These are phyloP conservation scores for Nissolia schottii DNA, from an alignment of 306 rosid species.

Conservation along the genomic window DNA sequence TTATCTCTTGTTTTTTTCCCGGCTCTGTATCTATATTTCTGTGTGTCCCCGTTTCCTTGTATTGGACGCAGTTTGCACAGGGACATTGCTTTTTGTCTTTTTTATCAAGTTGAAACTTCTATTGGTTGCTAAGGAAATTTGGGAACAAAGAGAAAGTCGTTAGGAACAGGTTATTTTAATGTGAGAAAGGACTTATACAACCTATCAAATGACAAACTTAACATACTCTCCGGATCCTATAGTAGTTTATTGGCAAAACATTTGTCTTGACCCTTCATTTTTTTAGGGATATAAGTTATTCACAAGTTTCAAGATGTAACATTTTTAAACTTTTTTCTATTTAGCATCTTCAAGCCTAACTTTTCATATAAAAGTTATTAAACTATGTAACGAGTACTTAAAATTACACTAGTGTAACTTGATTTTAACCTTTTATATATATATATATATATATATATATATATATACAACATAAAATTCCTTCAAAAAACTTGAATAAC, in stretches of 20 bases:
- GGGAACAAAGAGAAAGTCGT: slow-evolving; percentile 7
- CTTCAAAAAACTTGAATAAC: background rate
- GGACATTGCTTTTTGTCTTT: slow-evolving; percentile 40
- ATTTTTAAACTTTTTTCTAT: background rate
- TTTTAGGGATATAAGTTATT: background rate
- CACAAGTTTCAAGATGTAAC: background rate
- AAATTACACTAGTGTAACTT: no score
- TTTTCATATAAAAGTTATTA: no score
- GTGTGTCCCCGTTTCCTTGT: slow-evolving; percentile 13
- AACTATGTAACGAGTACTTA: no score
- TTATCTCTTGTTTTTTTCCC: slow-evolving; percentile 30
- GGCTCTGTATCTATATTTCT: slow-evolving; percentile 13
- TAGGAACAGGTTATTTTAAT: background rate
- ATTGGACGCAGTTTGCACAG: slow-evolving; percentile 12
- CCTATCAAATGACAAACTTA: slow-evolving; percentile 23
- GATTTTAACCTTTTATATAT: no score
- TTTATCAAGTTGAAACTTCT: slow-evolving; percentile 21
- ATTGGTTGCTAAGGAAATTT: slow-evolving; percentile 12
- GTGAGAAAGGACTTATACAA: slow-evolving; percentile 5
- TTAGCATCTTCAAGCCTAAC: slow-evolving; percentile 11
- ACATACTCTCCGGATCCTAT: background rate
- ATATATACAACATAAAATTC: no score
- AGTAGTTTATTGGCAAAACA: background rate
- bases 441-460: no score
- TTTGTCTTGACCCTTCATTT: slow-evolving; percentile 5